phyloP scores from a whole-genome alignment of 1,284 basidiomycete species.

The Athelia psychrophila region DNA sequence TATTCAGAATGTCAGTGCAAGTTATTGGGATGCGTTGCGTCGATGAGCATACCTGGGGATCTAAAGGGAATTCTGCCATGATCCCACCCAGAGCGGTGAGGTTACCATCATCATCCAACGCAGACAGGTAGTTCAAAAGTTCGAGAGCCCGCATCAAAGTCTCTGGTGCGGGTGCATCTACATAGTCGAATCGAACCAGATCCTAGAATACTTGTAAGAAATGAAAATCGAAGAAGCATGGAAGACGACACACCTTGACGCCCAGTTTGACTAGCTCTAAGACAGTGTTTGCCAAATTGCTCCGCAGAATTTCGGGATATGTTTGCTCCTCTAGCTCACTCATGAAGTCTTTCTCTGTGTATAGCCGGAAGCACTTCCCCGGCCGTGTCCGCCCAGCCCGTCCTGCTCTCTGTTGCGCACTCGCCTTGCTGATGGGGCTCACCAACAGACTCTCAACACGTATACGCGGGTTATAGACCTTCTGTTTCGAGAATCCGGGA shows the following conservation, averaged over 20 bases:
- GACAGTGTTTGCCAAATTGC: slow-evolving; percentile 92
- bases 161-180: slow-evolving; percentile 96
- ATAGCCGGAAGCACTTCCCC: slow-evolving; percentile 96
- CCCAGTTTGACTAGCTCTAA: slow-evolving; percentile 94
- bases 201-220: slow-evolving; percentile 45
- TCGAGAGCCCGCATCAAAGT: slow-evolving; percentile 98
- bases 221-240: slow-evolving; percentile 2
- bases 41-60: slow-evolving; percentile 72
- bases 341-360: slow-evolving; percentile 98
- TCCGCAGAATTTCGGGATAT: slow-evolving; percentile 92
- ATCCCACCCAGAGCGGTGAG: slow-evolving; percentile 85
- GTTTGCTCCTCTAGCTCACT: slow-evolving; percentile 94
- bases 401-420: slow-evolving; percentile 94
- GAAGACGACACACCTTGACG: slow-evolving; percentile 52
- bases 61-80: slow-evolving; percentile 98
- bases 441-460: slow-evolving; percentile 94
- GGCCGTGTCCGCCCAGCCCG: slow-evolving; percentile 95
- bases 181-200: slow-evolving; percentile 92
- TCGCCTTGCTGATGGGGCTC: slow-evolving; percentile 95
- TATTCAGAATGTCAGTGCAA: no score
- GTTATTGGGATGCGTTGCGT: slow-evolving; percentile 32
- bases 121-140: slow-evolving; percentile 89
- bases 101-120: slow-evolving; percentile 93
- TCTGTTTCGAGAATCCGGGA: slow-evolving; percentile 97
- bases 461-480: slow-evolving; percentile 96